Percentiles rank a stretch among this genome's conserved stretches.
Evolutionary conservation across 176 grass and related monocot genomes (phyloP).

Genomic region (Oryza longistaminata): DNA sequence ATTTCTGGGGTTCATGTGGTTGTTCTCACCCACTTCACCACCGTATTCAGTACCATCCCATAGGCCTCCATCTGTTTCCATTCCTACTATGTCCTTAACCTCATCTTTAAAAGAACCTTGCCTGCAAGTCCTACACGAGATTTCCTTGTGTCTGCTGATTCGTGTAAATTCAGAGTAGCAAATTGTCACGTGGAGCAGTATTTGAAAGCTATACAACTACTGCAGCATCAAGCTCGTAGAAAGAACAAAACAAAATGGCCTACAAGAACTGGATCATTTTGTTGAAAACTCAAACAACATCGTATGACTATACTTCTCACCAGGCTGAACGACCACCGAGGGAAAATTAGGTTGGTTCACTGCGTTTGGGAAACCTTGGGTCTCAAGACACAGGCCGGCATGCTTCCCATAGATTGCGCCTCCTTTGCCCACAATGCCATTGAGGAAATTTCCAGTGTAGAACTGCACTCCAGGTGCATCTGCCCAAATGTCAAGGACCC

Average conservation of each 20-base stretch:
- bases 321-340: constrained; percentile 60
- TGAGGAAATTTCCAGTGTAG: constrained; percentile 81
- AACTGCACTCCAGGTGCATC: constrained; percentile 86
- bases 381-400: constrained; percentile 78
- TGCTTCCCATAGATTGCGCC: constrained; percentile 65
- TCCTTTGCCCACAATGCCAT: constrained; percentile 64
- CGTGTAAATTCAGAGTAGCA: too few species aligned
- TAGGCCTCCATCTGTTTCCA: constrained; percentile 85
- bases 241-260: background rate
- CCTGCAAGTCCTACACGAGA: constrained; percentile 29
- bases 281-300: constrained; percentile 80
- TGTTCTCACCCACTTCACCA: constrained; percentile 84
- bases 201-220: constrained; percentile 22
- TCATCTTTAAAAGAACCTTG: constrained; percentile 62
- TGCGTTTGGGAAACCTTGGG: constrained; percentile 90
- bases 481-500: constrained; percentile 74
- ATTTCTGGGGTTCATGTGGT: constrained; percentile 55
- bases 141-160: too few species aligned
- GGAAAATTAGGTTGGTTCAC: constrained; percentile 86
- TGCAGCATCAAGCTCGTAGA: constrained; percentile 1
- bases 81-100: constrained; percentile 63
- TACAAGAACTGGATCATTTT: constrained; percentile 39
- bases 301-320: constrained; percentile 74
- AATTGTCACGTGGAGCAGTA: too few species aligned
- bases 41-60: constrained; percentile 65